Conservation (phyloP, 495 filamentous ascomycete species). For the Annulohypoxylon maeteangense region DNA sequence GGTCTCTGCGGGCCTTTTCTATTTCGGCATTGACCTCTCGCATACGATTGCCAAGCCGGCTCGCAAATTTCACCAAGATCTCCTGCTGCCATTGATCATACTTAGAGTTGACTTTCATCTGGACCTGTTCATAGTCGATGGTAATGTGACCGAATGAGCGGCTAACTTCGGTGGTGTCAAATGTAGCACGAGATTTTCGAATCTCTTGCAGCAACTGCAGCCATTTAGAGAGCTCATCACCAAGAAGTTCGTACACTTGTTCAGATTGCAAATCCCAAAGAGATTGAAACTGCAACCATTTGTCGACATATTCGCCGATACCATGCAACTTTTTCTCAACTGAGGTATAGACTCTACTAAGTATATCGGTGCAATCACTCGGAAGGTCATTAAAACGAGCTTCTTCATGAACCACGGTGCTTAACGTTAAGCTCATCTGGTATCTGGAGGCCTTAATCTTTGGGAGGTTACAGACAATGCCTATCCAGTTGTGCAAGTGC, state of each 20-base stretch:
- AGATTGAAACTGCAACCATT: conserved; percentile 98
- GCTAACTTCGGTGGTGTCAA: conserved; percentile 93
- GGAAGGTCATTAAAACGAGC: conserved; percentile 89
- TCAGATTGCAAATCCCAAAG: conserved; percentile 97
- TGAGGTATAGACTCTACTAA: conserved; percentile 79
- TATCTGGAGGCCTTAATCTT: conserved; percentile 95
- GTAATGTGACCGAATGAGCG: conserved; percentile 91
- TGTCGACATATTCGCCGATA: conserved; percentile 86
- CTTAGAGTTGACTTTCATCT: conserved; percentile 96
- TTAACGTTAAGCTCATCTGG: conserved; percentile 78
- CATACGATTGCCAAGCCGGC: conserved; percentile 88
- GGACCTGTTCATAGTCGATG: conserved; percentile 97
- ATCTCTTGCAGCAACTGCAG: conserved; percentile 95
- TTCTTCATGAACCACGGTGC: conserved; percentile 70
- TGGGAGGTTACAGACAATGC: conserved; percentile 87
- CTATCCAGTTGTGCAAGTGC: conserved; percentile 93
- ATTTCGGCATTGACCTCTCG: conserved; percentile 88
- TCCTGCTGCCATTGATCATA: conserved; percentile 99
- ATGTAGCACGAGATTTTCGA: conserved; percentile 88
- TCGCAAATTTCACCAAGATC: conserved; percentile 90
- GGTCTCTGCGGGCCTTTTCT: conserved; percentile 83
- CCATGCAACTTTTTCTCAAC: conserved; percentile 81
- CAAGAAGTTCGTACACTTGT: conserved; percentile 88
- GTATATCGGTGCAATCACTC: conserved; percentile 76
- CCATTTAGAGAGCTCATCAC: conserved; percentile 93